Conservation (phyloP, 768 basidiomycete species). For the Pleurotus sapidus region DNA sequence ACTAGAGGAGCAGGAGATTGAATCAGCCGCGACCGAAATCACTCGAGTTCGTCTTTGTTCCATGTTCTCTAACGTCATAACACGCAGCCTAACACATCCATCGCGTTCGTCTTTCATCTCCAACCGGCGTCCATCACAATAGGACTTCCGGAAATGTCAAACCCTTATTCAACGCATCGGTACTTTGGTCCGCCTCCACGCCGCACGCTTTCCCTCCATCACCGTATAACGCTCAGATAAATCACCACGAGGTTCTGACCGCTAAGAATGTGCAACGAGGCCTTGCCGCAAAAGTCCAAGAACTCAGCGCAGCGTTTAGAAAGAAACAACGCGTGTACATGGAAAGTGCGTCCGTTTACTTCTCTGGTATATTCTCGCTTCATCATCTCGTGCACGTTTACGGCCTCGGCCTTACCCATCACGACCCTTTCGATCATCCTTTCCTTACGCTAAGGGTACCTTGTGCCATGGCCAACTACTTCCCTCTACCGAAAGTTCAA, state of each 20-base stretch:
- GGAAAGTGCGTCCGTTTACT: slow-evolving; percentile 72
- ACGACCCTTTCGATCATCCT: not conserved
- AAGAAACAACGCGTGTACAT: slow-evolving; percentile 99
- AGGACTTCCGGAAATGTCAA: slow-evolving; percentile 70
- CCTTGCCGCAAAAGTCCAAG: slow-evolving; percentile 95
- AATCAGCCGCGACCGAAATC: slow-evolving; percentile 79
- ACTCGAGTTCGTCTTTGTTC: slow-evolving; percentile 67
- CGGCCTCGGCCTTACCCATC: slow-evolving; percentile 16
- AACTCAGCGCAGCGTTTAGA: slow-evolving; percentile 85
- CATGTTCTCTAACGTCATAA: not conserved
- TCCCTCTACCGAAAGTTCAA: not conserved
- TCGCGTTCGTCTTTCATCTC: slow-evolving; percentile 10
- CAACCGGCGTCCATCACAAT: slow-evolving; percentile 6
- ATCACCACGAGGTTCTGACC: slow-evolving; percentile 54
- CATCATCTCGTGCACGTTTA: slow-evolving; percentile 11
- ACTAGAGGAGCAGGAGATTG: slow-evolving; percentile 93
- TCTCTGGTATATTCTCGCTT: slow-evolving; percentile 13
- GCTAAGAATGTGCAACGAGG: slow-evolving; percentile 95
- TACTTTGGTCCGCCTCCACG: slow-evolving; percentile 29
- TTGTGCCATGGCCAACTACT: not conserved
- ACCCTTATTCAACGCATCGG: slow-evolving; percentile 75
- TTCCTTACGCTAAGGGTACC: slow-evolving; percentile 4
- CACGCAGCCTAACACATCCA: slow-evolving; percentile 9
- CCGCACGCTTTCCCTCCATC: slow-evolving; percentile 66
- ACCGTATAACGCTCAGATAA: slow-evolving; percentile 32